Base-by-base conservation (phyloP, 495 filamentous ascomycete genomes). In the Penicillium longicatenatum region DNA sequence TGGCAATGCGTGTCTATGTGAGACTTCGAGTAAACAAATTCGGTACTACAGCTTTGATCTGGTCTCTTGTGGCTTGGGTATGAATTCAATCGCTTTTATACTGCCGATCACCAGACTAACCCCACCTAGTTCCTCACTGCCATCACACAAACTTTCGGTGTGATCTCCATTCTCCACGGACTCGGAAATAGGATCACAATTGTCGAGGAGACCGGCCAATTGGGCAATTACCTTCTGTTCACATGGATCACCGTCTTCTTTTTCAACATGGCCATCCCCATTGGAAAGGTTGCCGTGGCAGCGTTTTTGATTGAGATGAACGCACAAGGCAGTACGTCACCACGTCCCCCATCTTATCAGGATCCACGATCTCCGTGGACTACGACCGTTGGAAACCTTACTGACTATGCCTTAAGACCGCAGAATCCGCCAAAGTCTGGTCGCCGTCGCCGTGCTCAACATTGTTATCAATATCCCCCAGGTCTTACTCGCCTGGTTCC, bases 221-320 rank as follows among this genome's bases (percentile, higher is more conserved):
- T 68, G 29, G 50, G 52, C 44, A 63, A 68, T 24, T 68, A 62
- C 33, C 62, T 68, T 30, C 52, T 68, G 7, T 68, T 62, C 44
- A 68, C 65, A 24, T 68, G 65, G 65, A 60, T 65, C 24, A 68
- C 65, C 6, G 65, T 68, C 7, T 68, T 68, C 50, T 68, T 68
- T 39, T 68, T 68, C 54, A 68, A 68, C 47, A 43, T 68, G 21
- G 65, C 62, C 3, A 68, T 68, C 53, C 65, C 65, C 0, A 65
- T 59, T 24, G 65, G 65, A 30, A 68, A 68, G 45, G 65, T 68
- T 3, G 65, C 65, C 1, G 65, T 68, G 11, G 56, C 59, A 2
- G 62, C 62, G 12, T 68, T 68, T n/a, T 37, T 68, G 42, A 65
- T 68, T 54, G 65, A 68, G 16, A 68, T 68, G 65, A 68, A 65